Percentiles rank a stretch among this genome's conserved stretches.
Conservation (phyloP, 257 asterid genomes). For the Datura wrightii region DNA sequence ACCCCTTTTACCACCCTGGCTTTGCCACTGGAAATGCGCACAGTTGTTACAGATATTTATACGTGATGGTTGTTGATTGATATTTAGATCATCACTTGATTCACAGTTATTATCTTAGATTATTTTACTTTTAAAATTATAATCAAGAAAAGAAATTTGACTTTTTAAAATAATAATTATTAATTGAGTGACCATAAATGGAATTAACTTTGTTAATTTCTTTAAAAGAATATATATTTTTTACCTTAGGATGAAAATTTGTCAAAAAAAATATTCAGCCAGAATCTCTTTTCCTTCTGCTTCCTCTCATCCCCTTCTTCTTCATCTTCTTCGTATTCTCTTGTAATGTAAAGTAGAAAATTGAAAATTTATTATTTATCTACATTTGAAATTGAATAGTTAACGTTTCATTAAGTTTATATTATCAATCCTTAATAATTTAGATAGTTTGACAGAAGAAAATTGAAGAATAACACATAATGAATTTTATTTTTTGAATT, state of each 20-base stretch:
- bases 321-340: not conserved
- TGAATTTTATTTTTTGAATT: not conserved
- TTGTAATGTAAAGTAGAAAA: not conserved
- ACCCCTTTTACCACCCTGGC: too few species aligned
- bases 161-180: not conserved
- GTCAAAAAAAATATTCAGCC: too few species aligned
- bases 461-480: not conserved
- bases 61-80: too few species aligned
- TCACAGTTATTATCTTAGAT: too few species aligned
- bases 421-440: not conserved
- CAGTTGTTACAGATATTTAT: too few species aligned
- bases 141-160: too few species aligned
- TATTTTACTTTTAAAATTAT: too few species aligned
- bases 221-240: too few species aligned
- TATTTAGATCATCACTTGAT: too few species aligned
- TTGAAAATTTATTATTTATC: not conserved
- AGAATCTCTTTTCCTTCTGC: not conserved
- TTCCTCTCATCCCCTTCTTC: not conserved
- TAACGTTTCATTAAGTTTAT: not conserved
- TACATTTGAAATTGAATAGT: not conserved
- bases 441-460: not conserved
- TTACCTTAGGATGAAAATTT: too few species aligned
- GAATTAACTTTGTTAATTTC: too few species aligned
- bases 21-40: not conserved
- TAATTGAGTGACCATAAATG: not conserved